phyloP scores from a whole-genome alignment of 371 early-diverging fungal genomes.

The Rhizopus stolonifer region DNA sequence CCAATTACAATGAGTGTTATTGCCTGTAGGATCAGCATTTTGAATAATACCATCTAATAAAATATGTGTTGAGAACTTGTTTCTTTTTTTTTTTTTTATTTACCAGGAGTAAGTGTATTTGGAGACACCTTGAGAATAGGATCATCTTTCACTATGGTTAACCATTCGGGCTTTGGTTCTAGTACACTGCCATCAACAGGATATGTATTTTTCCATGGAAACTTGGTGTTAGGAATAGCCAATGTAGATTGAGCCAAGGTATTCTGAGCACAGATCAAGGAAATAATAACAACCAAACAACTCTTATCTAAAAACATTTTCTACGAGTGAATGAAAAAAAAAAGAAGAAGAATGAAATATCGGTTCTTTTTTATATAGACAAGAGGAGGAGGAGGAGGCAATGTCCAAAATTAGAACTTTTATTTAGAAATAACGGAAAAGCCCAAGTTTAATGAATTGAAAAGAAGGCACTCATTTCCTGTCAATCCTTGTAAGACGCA shows the following conservation, averaged over 20 bases:
- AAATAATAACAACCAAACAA: slow-evolving; percentile 14
- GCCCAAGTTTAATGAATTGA: neutral
- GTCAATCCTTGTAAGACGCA: slow-evolving; percentile 17
- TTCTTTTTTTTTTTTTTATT: neutral
- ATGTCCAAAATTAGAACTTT: slow-evolving; percentile 5
- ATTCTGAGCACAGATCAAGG: slow-evolving; percentile 10
- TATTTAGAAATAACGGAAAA: slow-evolving; percentile 25
- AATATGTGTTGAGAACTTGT: neutral
- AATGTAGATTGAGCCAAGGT: slow-evolving; percentile 8
- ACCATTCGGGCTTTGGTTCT: slow-evolving; percentile 50
- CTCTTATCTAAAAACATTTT: slow-evolving; percentile 22
- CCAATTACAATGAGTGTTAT: slow-evolving; percentile 54
- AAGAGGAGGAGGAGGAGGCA: neutral
- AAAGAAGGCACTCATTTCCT: slow-evolving; percentile 8
- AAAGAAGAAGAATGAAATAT: slow-evolving; percentile 1
- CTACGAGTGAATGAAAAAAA: neutral
- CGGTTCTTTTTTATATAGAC: neutral
- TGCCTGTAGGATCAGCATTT: slow-evolving; percentile 27
- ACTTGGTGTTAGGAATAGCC: slow-evolving; percentile 18
- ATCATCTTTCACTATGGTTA: slow-evolving; percentile 33
- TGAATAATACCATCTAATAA: slow-evolving; percentile 21
- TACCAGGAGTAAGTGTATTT: slow-evolving; percentile 25
- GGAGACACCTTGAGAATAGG: slow-evolving; percentile 19
- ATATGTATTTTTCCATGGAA: slow-evolving; percentile 31
- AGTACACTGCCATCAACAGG: slow-evolving; percentile 33